These are phyloP conservation scores for Allantophomopsis cytisporea DNA, from an alignment of 2,329 filamentous ascomycete species.

Conservation along the genomic window DNA sequence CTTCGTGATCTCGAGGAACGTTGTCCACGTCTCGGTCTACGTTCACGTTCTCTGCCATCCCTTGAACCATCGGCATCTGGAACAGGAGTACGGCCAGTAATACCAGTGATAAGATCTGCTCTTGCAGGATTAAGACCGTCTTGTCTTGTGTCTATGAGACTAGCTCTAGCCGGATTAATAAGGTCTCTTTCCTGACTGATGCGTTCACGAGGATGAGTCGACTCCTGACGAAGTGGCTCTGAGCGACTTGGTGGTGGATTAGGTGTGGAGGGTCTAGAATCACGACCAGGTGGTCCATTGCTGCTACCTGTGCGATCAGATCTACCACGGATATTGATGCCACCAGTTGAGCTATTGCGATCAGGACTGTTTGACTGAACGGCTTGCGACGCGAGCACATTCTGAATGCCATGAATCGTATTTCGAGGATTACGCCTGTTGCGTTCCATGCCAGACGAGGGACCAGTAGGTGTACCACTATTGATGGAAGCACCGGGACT, in stretches of 20 bases:
- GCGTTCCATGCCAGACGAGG: slow-evolving; percentile 17
- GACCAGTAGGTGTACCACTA: slow-evolving; percentile 10
- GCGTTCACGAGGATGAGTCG: neutral
- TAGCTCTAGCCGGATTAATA: slow-evolving; percentile 13
- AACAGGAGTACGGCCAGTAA: slow-evolving; percentile 8
- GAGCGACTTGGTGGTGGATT: slow-evolving; percentile 15
- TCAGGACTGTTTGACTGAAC: slow-evolving; percentile 25
- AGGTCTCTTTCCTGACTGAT: slow-evolving; percentile 9
- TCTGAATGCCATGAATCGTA: slow-evolving; percentile 47
- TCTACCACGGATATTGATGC: slow-evolving; percentile 13
- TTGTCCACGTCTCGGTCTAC: slow-evolving; percentile 11
- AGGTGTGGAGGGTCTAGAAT: slow-evolving; percentile 37
- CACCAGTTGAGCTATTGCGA: slow-evolving; percentile 2
- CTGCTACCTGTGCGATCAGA: slow-evolving; percentile 20
- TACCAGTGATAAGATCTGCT: slow-evolving; percentile 15
- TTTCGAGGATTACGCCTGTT: slow-evolving; percentile 19
- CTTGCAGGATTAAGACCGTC: slow-evolving; percentile 14
- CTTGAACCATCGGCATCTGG: neutral
- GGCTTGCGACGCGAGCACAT: slow-evolving; percentile 34
- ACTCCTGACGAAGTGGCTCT: slow-evolving; percentile 2
- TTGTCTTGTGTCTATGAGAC: slow-evolving; percentile 12
- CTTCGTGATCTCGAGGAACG: slow-evolving; percentile 1
- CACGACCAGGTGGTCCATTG: slow-evolving; percentile 32
- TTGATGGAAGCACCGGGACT: no score
- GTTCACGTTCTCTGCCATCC: slow-evolving; percentile 13